Evolutionary conservation across 2,329 filamentous ascomycete species (phyloP).

Genomic region (Xylaria sp.): DNA sequence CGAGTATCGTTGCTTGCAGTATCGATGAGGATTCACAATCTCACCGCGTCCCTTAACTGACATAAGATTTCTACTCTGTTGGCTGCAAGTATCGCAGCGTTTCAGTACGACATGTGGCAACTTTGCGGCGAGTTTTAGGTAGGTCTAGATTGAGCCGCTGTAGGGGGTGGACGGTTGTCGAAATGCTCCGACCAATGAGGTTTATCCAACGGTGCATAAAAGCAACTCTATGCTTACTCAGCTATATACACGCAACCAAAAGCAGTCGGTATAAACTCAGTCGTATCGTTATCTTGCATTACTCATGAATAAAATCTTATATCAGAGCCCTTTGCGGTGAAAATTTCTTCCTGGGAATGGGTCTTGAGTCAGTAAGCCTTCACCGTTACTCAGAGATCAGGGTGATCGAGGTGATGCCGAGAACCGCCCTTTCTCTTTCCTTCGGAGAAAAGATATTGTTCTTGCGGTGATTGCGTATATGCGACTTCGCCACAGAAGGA

Average conservation of each 20-base stretch:
- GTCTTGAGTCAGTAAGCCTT: background rate
- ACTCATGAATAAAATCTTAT: background rate
- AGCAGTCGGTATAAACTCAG: background rate
- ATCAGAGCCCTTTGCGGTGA: background rate
- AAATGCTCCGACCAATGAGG: background rate
- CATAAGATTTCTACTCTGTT: background rate
- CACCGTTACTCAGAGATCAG: background rate
- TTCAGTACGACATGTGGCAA: background rate
- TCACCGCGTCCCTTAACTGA: background rate
- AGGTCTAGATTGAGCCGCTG: background rate
- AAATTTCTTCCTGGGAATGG: background rate
- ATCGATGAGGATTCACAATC: background rate
- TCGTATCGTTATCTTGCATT: background rate
- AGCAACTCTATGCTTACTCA: background rate
- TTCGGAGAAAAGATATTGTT: background rate
- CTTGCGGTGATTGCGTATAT: background rate
- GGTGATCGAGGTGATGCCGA: background rate
- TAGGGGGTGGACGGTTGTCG: background rate
- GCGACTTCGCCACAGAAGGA: background rate
- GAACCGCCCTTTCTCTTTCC: background rate
- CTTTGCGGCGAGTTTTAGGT: background rate
- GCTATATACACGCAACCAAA: background rate
- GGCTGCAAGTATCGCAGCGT: too few species aligned
- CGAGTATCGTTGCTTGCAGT: background rate
- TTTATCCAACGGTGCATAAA: background rate